Evolutionary conservation across 1,284 basidiomycete species (phyloP).

Genomic region (Nidula niveotomentosa): DNA sequence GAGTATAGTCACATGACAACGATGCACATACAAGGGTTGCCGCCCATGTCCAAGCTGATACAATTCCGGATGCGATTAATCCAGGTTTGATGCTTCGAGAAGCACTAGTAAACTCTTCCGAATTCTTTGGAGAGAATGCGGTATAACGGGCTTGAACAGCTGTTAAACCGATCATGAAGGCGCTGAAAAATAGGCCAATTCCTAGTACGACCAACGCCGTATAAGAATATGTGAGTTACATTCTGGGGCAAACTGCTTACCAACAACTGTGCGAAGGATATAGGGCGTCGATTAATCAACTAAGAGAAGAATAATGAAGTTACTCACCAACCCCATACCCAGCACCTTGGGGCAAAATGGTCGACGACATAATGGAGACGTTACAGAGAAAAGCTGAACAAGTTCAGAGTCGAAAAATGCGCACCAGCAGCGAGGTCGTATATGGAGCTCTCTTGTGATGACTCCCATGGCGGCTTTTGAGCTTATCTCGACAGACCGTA

Average conservation of each 20-base stretch:
- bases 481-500: not conserved
- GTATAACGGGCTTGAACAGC: conserved; percentile 75
- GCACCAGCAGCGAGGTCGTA: not conserved
- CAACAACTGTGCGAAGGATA: conserved; percentile 12
- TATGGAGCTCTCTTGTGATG: not conserved
- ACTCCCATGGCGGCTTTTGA: not conserved
- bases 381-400: not conserved
- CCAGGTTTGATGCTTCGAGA: conserved; percentile 85
- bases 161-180: conserved; percentile 73
- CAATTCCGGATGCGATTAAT: conserved; percentile 88
- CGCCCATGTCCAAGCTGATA: conserved; percentile 85
- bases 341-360: conserved; percentile 62
- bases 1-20: not conserved
- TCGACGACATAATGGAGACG: conserved; percentile 1
- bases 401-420: not conserved
- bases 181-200: conserved; percentile 83
- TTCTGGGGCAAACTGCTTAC: conserved; percentile 5
- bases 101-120: conserved; percentile 84
- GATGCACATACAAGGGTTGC: conserved; percentile 56
- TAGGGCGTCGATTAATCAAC: not conserved
- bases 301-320: conserved; percentile 1
- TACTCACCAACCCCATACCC: conserved; percentile 83
- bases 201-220: conserved; percentile 35
- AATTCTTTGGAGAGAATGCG: conserved; percentile 66
- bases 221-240: not conserved